These are phyloP conservation scores for Globisporangium rhizosaccharum DNA, from an alignment of 352 stramenopile species.

Conservation along the genomic window DNA sequence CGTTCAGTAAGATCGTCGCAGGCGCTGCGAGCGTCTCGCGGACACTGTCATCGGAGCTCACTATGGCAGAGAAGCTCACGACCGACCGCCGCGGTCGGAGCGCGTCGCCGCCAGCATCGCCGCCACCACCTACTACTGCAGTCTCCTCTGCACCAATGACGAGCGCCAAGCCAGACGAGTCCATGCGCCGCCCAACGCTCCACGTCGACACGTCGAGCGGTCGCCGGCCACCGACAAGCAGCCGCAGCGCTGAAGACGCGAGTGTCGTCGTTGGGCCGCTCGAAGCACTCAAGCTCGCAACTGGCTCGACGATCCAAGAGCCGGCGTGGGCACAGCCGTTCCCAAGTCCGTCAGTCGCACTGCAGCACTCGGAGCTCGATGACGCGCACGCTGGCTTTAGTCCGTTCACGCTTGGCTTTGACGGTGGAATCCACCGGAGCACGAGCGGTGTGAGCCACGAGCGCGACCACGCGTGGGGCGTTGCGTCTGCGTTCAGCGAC, in stretches of 20 bases:
- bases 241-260: too few relatives aligned
- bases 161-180: not conserved
- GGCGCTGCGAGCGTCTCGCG: slow-evolving; percentile 8
- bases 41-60: slow-evolving; percentile 14
- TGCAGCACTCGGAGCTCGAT: slow-evolving; percentile 16
- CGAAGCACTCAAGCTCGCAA: slow-evolving; percentile 67
- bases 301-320: slow-evolving; percentile 49
- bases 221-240: slow-evolving; percentile 3
- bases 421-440: slow-evolving; percentile 49
- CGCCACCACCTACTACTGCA: not conserved
- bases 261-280: slow-evolving; percentile 39
- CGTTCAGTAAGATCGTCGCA: slow-evolving; percentile 49
- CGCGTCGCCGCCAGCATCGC: not conserved
- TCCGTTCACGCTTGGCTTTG: slow-evolving; percentile 71
- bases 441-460: slow-evolving; percentile 17
- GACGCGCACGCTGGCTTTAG: slow-evolving; percentile 38
- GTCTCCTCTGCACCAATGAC: not conserved
- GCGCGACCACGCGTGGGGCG: slow-evolving; percentile 24
- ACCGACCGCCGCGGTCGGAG: slow-evolving; percentile 4
- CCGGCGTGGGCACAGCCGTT: slow-evolving; percentile 70
- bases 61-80: slow-evolving; percentile 9
- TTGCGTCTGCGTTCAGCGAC: slow-evolving; percentile 5
- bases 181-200: slow-evolving; percentile 32
- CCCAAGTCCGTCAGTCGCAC: slow-evolving; percentile 36
- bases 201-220: slow-evolving; percentile 40